Percentiles rank a stretch among this genome's conserved stretches.
Evolutionary conservation across 2,329 filamentous ascomycete genomes (phyloP).

Genomic region (Fonsecaea erecta): DNA sequence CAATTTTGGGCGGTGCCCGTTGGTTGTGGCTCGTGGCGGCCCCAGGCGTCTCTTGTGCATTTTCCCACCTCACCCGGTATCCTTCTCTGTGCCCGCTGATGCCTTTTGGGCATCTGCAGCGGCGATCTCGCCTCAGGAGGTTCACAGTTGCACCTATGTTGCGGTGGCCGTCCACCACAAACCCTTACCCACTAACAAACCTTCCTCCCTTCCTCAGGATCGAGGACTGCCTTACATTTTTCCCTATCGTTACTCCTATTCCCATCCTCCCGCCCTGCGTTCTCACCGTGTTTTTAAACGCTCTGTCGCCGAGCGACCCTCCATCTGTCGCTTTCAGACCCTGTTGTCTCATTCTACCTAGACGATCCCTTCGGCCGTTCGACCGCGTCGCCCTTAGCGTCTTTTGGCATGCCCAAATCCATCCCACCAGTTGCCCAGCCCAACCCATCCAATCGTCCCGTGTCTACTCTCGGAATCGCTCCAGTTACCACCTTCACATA

Average conservation of each 20-base stretch:
- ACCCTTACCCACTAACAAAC: constrained; percentile 8
- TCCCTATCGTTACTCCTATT: constrained; percentile 5
- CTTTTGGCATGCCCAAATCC: constrained; percentile 3
- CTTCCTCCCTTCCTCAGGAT: constrained; percentile 4
- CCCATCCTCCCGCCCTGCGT: neutral
- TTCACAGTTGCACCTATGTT: neutral
- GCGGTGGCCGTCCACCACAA: neutral
- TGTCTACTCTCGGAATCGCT: constrained; percentile 23
- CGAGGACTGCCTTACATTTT: neutral
- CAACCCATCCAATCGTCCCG: neutral
- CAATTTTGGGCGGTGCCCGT: constrained; percentile 1
- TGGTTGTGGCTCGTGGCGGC: constrained; percentile 16
- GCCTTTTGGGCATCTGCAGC: constrained; percentile 10
- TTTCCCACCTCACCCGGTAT: neutral
- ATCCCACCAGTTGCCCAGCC: constrained; percentile 4
- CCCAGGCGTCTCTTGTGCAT: constrained; percentile 4
- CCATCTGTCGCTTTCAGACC: neutral
- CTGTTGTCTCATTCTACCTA: neutral
- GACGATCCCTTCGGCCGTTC: neutral
- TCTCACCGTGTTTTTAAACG: neutral
- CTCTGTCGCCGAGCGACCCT: neutral
- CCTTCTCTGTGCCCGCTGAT: constrained; percentile 8
- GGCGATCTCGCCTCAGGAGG: constrained; percentile 6
- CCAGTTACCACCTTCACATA: constrained; percentile 15
- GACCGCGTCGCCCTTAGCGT: constrained; percentile 14